Evolutionary conservation across 1,284 basidiomycete species (phyloP), one percentile per base, ranked within the genome.

Genomic region (Moniliophthora roreri): DNA sequence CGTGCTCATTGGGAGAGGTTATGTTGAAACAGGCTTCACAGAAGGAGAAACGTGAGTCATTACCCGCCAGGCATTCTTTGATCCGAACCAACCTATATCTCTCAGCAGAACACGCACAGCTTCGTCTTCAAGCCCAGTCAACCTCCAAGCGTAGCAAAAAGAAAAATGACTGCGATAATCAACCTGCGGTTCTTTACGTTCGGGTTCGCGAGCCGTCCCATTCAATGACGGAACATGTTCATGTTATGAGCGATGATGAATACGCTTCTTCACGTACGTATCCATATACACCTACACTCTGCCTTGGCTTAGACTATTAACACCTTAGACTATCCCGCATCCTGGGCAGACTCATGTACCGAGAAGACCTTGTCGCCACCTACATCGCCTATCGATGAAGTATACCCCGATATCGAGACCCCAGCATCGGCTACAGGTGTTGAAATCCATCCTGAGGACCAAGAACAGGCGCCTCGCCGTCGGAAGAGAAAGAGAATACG

Each of bases 1-100:
- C 68, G 20, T 69, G 79, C 58, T 70, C 77, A 0, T 61, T 88
- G 2, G 73, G 72, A 11, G 84, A 85, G 42, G 62, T 85, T 32
- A 52, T 76, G 24, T 78, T 72, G 57, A 77, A 70, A 54, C 78
- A 81, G 51, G 44, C 24, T 32, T n/a, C 26, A 7, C 44, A 46
- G 4, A 44, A 44, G 44, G 44, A 26, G 23, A 46, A 46, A 28
- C 26, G 44, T 46, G 44, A 46, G 44, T 32, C 26, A 6, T 28
- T 32, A 9, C 28, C n/a, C 26, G 15, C 41, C 21, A 10, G 15
- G 16, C 21, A 16, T 46, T 32, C 44, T n/a, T 23, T 15, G 6
- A 8, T 23, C 15, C 26, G 21, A 9, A 32, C 28, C 11, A 11
- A 32, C 28, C 28, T 32, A 6, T 32, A 32, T 32, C 28, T 32